These are phyloP conservation scores for Dispira parvispora DNA, from an alignment of 192 early-diverging fungal species.

Conservation along the genomic window DNA sequence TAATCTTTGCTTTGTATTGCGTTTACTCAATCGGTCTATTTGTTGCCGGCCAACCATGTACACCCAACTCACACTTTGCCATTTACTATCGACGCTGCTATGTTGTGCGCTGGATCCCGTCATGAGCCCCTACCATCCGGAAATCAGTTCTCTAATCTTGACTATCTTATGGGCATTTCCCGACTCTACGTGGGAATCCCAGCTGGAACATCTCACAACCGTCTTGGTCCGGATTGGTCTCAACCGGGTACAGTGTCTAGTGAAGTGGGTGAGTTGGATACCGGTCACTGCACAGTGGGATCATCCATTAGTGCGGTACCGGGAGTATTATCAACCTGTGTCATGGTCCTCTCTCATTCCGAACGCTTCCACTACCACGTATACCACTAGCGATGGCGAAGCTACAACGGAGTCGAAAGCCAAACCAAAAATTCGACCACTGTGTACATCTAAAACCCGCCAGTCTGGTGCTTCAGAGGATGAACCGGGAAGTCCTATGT, in stretches of 20 bases:
- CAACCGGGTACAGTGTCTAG: not conserved
- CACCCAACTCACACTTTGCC: not conserved
- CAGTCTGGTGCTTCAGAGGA: too few relatives aligned
- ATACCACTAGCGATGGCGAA: too few relatives aligned
- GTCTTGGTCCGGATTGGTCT: not conserved
- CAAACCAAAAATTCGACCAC: too few relatives aligned
- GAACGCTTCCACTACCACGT: too few relatives aligned
- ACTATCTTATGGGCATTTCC: not conserved
- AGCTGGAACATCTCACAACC: not conserved
- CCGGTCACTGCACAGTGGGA: too few relatives aligned
- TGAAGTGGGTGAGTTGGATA: too few relatives aligned
- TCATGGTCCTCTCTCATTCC: too few relatives aligned
- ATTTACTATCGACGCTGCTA: not conserved
- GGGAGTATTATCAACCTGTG: too few relatives aligned
- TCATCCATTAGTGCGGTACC: too few relatives aligned
- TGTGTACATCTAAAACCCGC: too few relatives aligned
- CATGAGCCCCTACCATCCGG: not conserved
- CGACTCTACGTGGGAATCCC: not conserved
- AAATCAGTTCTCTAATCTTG: not conserved
- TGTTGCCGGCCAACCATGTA: not conserved
- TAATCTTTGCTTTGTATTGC: not conserved
- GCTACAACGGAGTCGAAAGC: too few relatives aligned
- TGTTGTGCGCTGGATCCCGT: conserved; percentile 6
- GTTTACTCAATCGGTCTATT: not conserved
- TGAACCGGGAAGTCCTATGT: too few relatives aligned